These are phyloP conservation scores for Neonectria faginata DNA, from an alignment of 2,329 filamentous ascomycete species.

Conservation along the genomic window DNA sequence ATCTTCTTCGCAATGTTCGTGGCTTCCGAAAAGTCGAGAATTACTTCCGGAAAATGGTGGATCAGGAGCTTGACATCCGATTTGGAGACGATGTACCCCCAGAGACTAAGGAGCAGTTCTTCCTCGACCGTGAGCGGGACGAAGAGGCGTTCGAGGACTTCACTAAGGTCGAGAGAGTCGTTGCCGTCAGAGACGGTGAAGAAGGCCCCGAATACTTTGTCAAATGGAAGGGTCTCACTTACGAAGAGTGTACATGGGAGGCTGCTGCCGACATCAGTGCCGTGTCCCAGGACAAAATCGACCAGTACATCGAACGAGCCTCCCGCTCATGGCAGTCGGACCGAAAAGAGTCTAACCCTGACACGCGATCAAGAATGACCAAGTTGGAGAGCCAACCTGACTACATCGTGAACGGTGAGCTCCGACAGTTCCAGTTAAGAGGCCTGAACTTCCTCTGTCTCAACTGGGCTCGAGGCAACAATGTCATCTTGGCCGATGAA, in stretches of 20 bases:
- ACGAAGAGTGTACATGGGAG: conserved; percentile 97
- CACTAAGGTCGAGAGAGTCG: conserved; percentile 92
- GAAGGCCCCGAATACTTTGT: conserved; percentile 89
- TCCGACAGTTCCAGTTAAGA: conserved; percentile 92
- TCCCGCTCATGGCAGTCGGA: conserved; percentile 85
- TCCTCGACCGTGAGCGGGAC: conserved; percentile 92
- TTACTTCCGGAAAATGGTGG: conserved; percentile 87
- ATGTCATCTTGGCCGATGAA: conserved; percentile 97
- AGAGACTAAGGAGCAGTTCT: conserved; percentile 92
- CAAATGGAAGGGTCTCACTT: conserved; percentile 96
- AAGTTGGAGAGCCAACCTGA: conserved; percentile 84
- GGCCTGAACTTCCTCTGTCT: conserved; percentile 95
- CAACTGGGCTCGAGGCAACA: conserved; percentile 94
- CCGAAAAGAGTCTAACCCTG: conserved; percentile 77
- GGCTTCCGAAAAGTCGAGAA: conserved; percentile 93
- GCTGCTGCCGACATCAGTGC: conserved; percentile 77
- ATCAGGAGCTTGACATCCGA: conserved; percentile 81
- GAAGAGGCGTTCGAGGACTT: conserved; percentile 90
- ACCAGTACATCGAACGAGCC: conserved; percentile 87
- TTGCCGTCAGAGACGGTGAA: conserved; percentile 83
- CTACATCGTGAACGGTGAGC: conserved; percentile 85
- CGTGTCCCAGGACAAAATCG: conserved; percentile 88
- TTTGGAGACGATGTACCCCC: conserved; percentile 81
- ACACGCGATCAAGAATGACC: conserved; percentile 79
- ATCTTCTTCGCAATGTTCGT: conserved; percentile 79